These are phyloP conservation scores for Fistulinella staudtii DNA, from an alignment of 1,284 basidiomycete genomes.

Conservation along the genomic window DNA sequence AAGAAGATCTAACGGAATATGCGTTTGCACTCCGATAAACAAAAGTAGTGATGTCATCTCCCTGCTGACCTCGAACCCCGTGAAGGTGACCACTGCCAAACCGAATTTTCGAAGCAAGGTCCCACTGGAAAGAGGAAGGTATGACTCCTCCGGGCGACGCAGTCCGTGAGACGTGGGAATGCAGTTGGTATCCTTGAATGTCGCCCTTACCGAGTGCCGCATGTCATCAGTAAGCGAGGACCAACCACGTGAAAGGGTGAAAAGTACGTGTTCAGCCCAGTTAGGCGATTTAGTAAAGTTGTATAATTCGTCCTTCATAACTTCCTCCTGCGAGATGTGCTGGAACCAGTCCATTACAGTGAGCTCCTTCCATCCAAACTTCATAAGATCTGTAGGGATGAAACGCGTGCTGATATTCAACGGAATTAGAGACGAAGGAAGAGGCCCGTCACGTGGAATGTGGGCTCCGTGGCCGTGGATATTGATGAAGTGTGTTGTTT, in stretches of 20 bases:
- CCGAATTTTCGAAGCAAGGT: not conserved
- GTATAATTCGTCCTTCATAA: slow-evolving; percentile 43
- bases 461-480: slow-evolving; percentile 44
- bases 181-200: slow-evolving; percentile 61
- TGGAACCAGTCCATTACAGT: slow-evolving; percentile 70
- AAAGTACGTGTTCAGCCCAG: slow-evolving; percentile 81
- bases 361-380: slow-evolving; percentile 81
- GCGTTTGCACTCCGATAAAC: not conserved
- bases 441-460: slow-evolving; percentile 56
- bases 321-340: slow-evolving; percentile 53
- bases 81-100: not conserved
- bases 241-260: slow-evolving; percentile 70
- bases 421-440: slow-evolving; percentile 76
- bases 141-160: not conserved
- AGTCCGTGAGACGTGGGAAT: slow-evolving; percentile 16
- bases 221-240: slow-evolving; percentile 40
- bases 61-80: not conserved
- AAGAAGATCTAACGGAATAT: slow-evolving; percentile 66
- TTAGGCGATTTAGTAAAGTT: slow-evolving; percentile 63
- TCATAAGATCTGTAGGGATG: slow-evolving; percentile 48
- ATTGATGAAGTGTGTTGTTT: slow-evolving; percentile 71
- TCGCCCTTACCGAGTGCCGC: slow-evolving; percentile 43
- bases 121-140: not conserved
- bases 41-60: not conserved
- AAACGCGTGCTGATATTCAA: slow-evolving; percentile 60